These are phyloP conservation scores for Thelephora ganbajun DNA, from an alignment of 768 basidiomycete genomes.

Conservation along the genomic window DNA sequence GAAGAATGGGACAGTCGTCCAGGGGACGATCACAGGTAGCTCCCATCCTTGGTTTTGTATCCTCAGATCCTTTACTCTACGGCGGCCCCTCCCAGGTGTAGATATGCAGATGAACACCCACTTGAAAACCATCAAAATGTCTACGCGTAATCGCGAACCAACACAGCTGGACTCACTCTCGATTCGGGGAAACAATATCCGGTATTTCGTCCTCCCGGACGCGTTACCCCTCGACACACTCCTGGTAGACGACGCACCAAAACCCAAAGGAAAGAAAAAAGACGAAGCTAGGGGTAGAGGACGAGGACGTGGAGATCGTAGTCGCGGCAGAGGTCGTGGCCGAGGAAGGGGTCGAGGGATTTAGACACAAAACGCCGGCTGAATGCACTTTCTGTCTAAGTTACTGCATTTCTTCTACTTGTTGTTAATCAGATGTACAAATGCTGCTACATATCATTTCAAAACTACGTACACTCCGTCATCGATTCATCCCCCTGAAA, in stretches of 20 bases:
- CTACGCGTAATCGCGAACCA: slow-evolving; percentile 82
- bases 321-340: slow-evolving; percentile 38
- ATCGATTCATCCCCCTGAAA: no score
- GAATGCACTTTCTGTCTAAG: no score
- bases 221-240: slow-evolving; percentile 93
- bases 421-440: no score
- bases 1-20: slow-evolving; percentile 91
- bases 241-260: slow-evolving; percentile 93
- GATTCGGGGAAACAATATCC: slow-evolving; percentile 92
- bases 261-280: slow-evolving; percentile 88
- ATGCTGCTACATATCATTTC: no score
- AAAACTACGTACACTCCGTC: no score
- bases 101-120: slow-evolving; percentile 99
- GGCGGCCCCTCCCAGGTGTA: slow-evolving; percentile 38
- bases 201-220: slow-evolving; percentile 96
- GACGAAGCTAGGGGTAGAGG: slow-evolving; percentile 59
- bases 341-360: slow-evolving; percentile 22
- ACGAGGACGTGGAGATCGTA: slow-evolving; percentile 37
- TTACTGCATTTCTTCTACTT: no score
- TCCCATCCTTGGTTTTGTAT: slow-evolving; percentile 3
- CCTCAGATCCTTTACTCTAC: not conserved
- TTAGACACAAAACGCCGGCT: no score
- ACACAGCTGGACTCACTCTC: slow-evolving; percentile 79
- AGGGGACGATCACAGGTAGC: slow-evolving; percentile 94
- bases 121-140: slow-evolving; percentile 95